Evolutionary conservation across 2,329 filamentous ascomycete species (phyloP), one percentile per base, ranked within the genome.

Genomic region (Nakataea oryzae): DNA sequence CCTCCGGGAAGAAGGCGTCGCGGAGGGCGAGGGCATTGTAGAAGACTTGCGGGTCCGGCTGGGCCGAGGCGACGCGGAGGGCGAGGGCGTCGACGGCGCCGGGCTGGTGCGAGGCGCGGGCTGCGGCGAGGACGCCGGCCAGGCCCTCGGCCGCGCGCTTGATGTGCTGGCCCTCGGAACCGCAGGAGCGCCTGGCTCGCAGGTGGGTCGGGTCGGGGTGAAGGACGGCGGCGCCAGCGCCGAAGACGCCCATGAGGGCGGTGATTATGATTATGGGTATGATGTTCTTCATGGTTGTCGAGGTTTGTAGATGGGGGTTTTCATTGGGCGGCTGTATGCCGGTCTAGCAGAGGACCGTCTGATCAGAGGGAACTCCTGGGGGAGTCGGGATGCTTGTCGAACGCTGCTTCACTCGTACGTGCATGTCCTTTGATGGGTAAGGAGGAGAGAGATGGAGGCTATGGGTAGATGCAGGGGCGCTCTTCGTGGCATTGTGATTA

Each of bases 81-180:
- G 64, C 68, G 17, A 69, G 64, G 54, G 61, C 62, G 63, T 63
- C 64, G 55, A 67, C 59, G 41, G 62, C 67, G 26, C 64, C 66
- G 24, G 59, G 50, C 26, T 60, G 61, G 63, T 61, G 63, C 54
- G 66, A 66, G 60, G 65, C 63, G 61, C 54, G 56, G 62, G 65
- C 64, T 14, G 64, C 41, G 11, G 62, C 54, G 17, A 62, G 21
- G 54, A 62, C 64, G 6, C 60, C 60, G 59, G 63, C 59, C 24
- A 67, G 63, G 32, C 63, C 65, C 13, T 63, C 62, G 54, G 64
- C 63, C 0, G 63, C 55, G 27, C 66, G 66, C 63, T 66, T 66
- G 58, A 65, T 64, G 63, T 64, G 65, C 63, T 67, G 57, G 60
- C 66, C 66, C 14, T 26, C 17, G 17, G 17, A n/a, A n/a, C 29